Evolutionary conservation across 495 filamentous ascomycete species (phyloP).

Genomic region (Neurospora tetrasperma): DNA sequence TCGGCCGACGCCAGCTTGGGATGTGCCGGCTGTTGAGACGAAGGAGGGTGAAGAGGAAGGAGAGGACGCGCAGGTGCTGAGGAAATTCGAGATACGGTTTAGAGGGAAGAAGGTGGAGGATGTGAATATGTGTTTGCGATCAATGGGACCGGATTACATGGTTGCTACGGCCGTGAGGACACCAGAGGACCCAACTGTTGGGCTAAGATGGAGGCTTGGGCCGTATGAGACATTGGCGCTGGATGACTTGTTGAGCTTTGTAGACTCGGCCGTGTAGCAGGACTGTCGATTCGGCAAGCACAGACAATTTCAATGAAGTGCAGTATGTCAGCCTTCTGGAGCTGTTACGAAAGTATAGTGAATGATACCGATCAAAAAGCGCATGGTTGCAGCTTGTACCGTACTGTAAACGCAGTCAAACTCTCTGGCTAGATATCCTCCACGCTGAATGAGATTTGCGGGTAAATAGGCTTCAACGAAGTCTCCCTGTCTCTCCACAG

Average conservation of each 20-base stretch:
- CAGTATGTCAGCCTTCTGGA: too few relatives aligned
- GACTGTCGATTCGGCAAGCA: background rate
- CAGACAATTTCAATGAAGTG: background rate
- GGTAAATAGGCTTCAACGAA: too few relatives aligned
- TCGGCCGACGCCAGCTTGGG: slow-evolving; percentile 13
- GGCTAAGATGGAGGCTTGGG: slow-evolving; percentile 28
- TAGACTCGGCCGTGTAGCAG: slow-evolving; percentile 16
- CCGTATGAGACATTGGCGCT: slow-evolving; percentile 28
- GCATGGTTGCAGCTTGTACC: background rate
- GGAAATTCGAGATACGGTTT: slow-evolving; percentile 29
- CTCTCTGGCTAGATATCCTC: too few relatives aligned
- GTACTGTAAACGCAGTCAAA: too few relatives aligned
- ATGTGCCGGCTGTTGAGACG: slow-evolving; percentile 7
- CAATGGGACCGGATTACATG: slow-evolving; percentile 37
- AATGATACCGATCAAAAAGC: background rate
- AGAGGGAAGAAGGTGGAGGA: slow-evolving; percentile 28
- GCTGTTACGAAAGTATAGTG: background rate
- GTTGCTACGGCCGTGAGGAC: slow-evolving; percentile 35
- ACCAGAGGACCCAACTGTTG: slow-evolving; percentile 23
- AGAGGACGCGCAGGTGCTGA: slow-evolving; percentile 20
- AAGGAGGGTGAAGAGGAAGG: slow-evolving; percentile 7
- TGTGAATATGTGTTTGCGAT: slow-evolving; percentile 33
- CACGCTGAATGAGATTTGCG: too few relatives aligned
- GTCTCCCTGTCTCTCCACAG: too few relatives aligned
- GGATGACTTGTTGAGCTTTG: slow-evolving; percentile 29